These are phyloP conservation scores for Cercis canadensis DNA, from an alignment of 306 rosid species.

Conservation along the genomic window DNA sequence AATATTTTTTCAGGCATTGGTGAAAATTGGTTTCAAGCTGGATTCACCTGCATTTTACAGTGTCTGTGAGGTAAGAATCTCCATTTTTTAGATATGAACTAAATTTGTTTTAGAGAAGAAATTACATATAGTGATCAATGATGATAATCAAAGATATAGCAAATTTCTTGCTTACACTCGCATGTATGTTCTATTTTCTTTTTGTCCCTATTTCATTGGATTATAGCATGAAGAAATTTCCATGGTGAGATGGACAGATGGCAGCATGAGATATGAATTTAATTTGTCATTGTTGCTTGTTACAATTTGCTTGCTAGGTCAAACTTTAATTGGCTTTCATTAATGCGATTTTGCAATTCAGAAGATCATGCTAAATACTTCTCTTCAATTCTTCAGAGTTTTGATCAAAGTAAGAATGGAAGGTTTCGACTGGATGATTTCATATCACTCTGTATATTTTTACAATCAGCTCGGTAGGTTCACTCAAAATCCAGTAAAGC, in stretches of 20 bases:
- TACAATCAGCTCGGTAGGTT: slow-evolving; percentile 83
- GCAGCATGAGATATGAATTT: slow-evolving; percentile 30
- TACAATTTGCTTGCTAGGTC: slow-evolving; percentile 9
- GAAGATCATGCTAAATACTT: slow-evolving; percentile 32
- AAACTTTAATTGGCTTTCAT: slow-evolving; percentile 14
- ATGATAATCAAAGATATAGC: background rate
- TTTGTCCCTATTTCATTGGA: slow-evolving; percentile 7
- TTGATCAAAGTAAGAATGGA: slow-evolving; percentile 86
- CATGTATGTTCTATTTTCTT: background rate
- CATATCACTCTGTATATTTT: slow-evolving; percentile 82
- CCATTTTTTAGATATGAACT: slow-evolving; percentile 9
- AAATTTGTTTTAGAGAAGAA: slow-evolving; percentile 18
- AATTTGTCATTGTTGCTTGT: slow-evolving; percentile 22
- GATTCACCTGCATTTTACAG: slow-evolving; percentile 93
- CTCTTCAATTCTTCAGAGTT: slow-evolving; percentile 66
- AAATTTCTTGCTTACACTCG: slow-evolving; percentile 17
- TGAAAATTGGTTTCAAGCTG: slow-evolving; percentile 79
- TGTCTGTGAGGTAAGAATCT: slow-evolving; percentile 76
- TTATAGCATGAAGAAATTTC: background rate
- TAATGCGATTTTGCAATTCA: slow-evolving; percentile 22
- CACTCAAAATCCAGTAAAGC: background rate
- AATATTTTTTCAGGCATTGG: slow-evolving; percentile 62
- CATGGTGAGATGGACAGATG: slow-evolving; percentile 29
- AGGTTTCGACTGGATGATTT: slow-evolving; percentile 78
- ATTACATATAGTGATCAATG: slow-evolving; percentile 13